Evolutionary conservation across 106 monocot species (phyloP).

Genomic region (Dendrobium chrysotoxum): DNA sequence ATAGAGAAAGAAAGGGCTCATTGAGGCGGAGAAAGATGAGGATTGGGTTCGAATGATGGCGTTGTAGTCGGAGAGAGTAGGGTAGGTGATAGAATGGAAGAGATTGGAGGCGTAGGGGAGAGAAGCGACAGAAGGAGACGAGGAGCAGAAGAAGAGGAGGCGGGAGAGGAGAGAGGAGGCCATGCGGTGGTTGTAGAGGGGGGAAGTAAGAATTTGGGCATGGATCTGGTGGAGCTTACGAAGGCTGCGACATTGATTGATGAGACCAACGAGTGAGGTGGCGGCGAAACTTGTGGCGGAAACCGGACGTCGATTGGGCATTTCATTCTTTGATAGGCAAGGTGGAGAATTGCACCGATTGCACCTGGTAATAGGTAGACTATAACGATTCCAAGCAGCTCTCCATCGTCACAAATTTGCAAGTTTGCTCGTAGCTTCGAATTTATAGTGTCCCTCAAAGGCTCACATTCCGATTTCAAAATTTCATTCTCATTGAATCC

Average conservation of each 20-base stretch:
- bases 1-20: constrained; percentile 24
- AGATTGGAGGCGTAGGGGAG: constrained; percentile 19
- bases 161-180: constrained; percentile 8
- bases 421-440: too few relatives aligned
- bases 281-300: neutral
- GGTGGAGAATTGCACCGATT: neutral
- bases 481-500: too few relatives aligned
- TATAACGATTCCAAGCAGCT: neutral
- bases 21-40: neutral
- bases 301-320: neutral
- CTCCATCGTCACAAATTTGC: too few relatives aligned
- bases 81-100: constrained; percentile 19
- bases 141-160: constrained; percentile 14
- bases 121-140: constrained; percentile 3
- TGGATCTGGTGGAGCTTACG: constrained; percentile 8
- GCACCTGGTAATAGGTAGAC: neutral
- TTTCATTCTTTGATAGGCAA: neutral
- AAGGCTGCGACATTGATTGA: neutral
- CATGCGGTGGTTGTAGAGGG: constrained; percentile 1
- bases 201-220: constrained; percentile 3
- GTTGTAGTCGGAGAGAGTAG: constrained; percentile 33
- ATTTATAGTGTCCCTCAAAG: too few relatives aligned
- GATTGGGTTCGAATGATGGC: constrained; percentile 29
- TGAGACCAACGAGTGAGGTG: neutral
- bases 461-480: too few relatives aligned